Evolutionary conservation across 306 rosid genomes (phyloP).

Genomic region (Begonia peltatifolia): DNA sequence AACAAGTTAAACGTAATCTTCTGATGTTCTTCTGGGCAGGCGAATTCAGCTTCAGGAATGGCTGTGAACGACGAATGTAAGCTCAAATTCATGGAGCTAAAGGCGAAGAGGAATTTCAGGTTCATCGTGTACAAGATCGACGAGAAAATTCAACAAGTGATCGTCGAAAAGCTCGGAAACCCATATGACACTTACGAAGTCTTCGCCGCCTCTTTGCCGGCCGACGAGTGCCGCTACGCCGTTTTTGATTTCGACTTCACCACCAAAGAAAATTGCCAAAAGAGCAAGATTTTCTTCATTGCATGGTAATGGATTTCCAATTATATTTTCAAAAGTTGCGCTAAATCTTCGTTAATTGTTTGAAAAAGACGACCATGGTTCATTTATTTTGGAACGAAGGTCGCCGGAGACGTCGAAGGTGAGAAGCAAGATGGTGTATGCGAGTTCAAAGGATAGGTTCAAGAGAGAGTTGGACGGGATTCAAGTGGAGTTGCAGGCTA

Average conservation of each 20-base stretch:
- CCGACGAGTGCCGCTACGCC: slow-evolving; percentile 12
- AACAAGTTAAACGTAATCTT: too few species aligned
- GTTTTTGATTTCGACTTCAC: slow-evolving; percentile 10
- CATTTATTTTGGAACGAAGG: not conserved
- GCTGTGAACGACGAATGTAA: slow-evolving; percentile 12
- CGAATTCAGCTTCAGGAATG: slow-evolving; percentile 15
- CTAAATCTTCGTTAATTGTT: not conserved
- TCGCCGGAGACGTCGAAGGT: slow-evolving; percentile 7
- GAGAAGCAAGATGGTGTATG: slow-evolving; percentile 14
- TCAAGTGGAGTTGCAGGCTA: slow-evolving; percentile 11
- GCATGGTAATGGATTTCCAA: slow-evolving; percentile 1
- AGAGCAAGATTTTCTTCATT: slow-evolving; percentile 3
- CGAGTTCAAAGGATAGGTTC: not conserved
- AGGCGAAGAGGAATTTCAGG: slow-evolving; percentile 10
- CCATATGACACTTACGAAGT: slow-evolving; percentile 2
- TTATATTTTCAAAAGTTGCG: not conserved
- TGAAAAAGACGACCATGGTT: not conserved
- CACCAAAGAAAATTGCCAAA: slow-evolving; percentile 1
- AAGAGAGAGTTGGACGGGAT: slow-evolving; percentile 13
- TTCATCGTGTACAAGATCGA: slow-evolving; percentile 12
- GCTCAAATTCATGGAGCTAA: slow-evolving; percentile 9
- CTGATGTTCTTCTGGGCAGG: not conserved
- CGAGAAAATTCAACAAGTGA: slow-evolving; percentile 10
- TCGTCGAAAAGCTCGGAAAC: slow-evolving; percentile 5
- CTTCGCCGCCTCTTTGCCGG: slow-evolving; percentile 7